A percentile compares a stretch with the other conserved stretches of the same genome.
Evolutionary conservation across 139 green algal species (phyloP).

Genomic region (Chlamydomonas sp.): DNA sequence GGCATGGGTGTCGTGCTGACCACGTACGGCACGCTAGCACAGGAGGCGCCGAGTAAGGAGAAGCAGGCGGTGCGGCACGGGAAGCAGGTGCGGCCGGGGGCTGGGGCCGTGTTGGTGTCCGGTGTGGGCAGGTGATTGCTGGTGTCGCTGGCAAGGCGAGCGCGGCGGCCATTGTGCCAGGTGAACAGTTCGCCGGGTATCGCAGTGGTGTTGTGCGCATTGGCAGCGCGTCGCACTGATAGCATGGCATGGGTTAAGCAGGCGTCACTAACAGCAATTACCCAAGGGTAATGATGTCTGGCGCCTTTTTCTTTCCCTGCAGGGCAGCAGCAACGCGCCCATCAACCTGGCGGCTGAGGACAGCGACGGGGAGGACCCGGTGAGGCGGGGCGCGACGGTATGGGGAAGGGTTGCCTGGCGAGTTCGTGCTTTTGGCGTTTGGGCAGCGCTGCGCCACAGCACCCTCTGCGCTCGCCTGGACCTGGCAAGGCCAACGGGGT

Average conservation of each 20-base stretch:
- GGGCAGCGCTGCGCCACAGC: too few species aligned
- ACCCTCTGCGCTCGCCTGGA: too few species aligned
- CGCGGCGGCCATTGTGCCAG: neutral
- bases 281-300: neutral
- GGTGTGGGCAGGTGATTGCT: neutral
- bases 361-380: constrained; percentile 39
- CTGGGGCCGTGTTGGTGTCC: too few species aligned
- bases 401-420: too few species aligned
- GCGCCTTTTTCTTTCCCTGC: neutral
- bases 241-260: too few species aligned
- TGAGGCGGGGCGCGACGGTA: neutral
- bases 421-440: too few species aligned
- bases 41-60: constrained; percentile 58
- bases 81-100: neutral
- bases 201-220: too few species aligned
- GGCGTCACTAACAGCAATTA: neutral
- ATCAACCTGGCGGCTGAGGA: constrained; percentile 47
- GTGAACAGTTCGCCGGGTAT: too few species aligned
- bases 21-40: constrained; percentile 87
- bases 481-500: too few species aligned
- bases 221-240: too few species aligned
- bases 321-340: constrained; percentile 34
- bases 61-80: constrained; percentile 5
- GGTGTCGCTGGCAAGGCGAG: neutral
- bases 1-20: constrained; percentile 87